These are phyloP conservation scores for Hanseniaspora lindneri DNA, from an alignment of 805 yeast species.

Conservation along the genomic window DNA sequence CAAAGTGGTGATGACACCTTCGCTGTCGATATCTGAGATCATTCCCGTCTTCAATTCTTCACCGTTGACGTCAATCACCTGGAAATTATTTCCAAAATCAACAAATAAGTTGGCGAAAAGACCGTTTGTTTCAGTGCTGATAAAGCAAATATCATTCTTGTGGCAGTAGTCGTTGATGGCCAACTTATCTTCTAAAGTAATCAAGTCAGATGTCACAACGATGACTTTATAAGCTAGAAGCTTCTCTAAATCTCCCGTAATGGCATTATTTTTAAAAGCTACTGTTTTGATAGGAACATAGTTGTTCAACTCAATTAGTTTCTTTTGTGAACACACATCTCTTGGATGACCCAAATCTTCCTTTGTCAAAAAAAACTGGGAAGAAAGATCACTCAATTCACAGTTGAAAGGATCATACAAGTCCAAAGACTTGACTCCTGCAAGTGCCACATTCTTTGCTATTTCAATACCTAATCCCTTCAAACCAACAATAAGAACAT, in stretches of 20 bases:
- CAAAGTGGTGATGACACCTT: constrained; percentile 87
- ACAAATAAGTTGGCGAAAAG: constrained; percentile 80
- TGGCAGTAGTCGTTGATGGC: constrained; percentile 68
- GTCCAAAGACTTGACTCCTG: constrained; percentile 88
- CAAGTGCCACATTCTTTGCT: constrained; percentile 90
- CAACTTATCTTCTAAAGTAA: constrained; percentile 60
- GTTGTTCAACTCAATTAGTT: constrained; percentile 69
- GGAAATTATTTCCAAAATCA: constrained; percentile 75
- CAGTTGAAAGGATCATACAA: constrained; percentile 71
- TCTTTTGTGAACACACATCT: constrained; percentile 56
- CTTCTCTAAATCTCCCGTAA: constrained; percentile 19
- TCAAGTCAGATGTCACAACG: constrained; percentile 65
- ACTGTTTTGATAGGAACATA: constrained; percentile 75
- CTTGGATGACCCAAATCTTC: constrained; percentile 67
- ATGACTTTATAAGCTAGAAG: constrained; percentile 57
- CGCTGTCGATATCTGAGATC: constrained; percentile 72
- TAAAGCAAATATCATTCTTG: constrained; percentile 58
- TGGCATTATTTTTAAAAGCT: constrained; percentile 24
- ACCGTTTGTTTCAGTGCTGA: constrained; percentile 74
- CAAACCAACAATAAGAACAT: constrained; percentile 81
- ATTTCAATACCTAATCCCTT: constrained; percentile 92
- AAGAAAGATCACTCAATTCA: constrained; percentile 58
- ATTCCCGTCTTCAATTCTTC: constrained; percentile 85
- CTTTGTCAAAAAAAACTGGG: constrained; percentile 71
- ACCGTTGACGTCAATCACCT: constrained; percentile 75